Percentiles rank a stretch among this genome's conserved stretches.
Evolutionary conservation across 1,284 basidiomycete genomes (phyloP).

Genomic region (Xanthoconium separans): DNA sequence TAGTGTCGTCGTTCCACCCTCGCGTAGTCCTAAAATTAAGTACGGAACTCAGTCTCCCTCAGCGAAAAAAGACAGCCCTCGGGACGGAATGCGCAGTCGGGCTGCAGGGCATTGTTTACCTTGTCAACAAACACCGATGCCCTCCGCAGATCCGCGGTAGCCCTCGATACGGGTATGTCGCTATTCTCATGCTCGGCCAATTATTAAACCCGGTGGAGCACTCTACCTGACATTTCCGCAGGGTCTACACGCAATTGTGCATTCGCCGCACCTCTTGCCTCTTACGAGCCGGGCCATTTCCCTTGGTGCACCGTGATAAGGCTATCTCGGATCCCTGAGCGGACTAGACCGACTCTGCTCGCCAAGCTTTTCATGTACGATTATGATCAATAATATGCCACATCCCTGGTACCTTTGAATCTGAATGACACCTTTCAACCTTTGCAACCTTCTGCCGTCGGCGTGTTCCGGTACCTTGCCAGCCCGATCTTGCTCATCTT

Average conservation of each 20-base stretch:
- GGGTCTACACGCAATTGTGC: conserved; percentile 20
- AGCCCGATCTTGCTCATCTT: conserved; percentile 15
- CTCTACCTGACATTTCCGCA: conserved; percentile 21
- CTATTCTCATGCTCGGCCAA: conserved; percentile 25
- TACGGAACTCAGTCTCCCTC: not conserved
- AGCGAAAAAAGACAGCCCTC: conserved; percentile 11
- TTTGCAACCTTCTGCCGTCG: conserved; percentile 6
- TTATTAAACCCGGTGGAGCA: conserved; percentile 24
- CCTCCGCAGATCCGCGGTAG: conserved; percentile 32
- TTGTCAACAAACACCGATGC: not conserved
- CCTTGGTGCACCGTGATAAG: conserved; percentile 23
- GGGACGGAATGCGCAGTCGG: conserved; percentile 12
- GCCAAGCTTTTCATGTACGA: conserved; percentile 23
- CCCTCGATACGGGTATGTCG: conserved; percentile 21
- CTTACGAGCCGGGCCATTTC: conserved; percentile 19
- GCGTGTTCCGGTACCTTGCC: conserved; percentile 21
- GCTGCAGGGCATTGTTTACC: conserved; percentile 3
- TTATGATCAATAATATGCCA: conserved; percentile 20
- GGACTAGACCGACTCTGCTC: conserved; percentile 24
- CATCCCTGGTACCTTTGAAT: conserved; percentile 24
- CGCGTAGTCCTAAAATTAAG: conserved; percentile 1
- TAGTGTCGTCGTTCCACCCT: not conserved
- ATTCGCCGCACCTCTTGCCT: conserved; percentile 32
- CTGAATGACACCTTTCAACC: conserved; percentile 11
- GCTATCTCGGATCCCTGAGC: conserved; percentile 31